Percentiles rank a stretch among this genome's conserved stretches.
These are phyloP conservation scores for Luzula sylvatica DNA, from an alignment of 176 grass and related monocot species.

Conservation along the genomic window DNA sequence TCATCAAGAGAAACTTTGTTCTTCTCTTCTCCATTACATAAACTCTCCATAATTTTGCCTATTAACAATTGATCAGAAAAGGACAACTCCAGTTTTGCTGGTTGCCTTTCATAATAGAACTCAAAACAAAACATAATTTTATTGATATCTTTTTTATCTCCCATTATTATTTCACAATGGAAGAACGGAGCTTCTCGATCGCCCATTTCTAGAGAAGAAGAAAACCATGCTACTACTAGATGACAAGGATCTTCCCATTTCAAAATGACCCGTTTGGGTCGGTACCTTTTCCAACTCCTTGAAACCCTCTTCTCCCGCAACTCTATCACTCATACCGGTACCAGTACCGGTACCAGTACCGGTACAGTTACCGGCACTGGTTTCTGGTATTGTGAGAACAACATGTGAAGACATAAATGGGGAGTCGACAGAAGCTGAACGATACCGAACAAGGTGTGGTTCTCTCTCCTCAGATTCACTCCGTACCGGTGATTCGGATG, in stretches of 20 bases:
- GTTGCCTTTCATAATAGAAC: background rate
- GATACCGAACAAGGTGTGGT: background rate
- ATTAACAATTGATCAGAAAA: slow-evolving; percentile 10
- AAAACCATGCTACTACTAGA: slow-evolving; percentile 16
- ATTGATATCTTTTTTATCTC: no score
- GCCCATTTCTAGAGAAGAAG: slow-evolving; percentile 19
- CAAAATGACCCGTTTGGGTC: slow-evolving; percentile 3
- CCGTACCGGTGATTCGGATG: background rate
- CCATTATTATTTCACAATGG: slow-evolving; percentile 10
- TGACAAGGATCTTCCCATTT: slow-evolving; percentile 19
- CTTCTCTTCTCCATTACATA: slow-evolving; percentile 5
- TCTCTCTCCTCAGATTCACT: background rate
- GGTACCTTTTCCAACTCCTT: background rate
- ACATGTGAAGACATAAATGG: slow-evolving; percentile 8
- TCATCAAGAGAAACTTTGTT: slow-evolving; percentile 16
- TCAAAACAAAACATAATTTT: background rate
- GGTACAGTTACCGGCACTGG: background rate
- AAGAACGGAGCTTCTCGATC: slow-evolving; percentile 20
- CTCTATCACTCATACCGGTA: background rate
- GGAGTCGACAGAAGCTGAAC: slow-evolving; percentile 36
- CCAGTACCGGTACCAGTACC: slow-evolving; percentile 2
- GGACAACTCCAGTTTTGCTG: background rate
- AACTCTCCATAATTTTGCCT: slow-evolving; percentile 15
- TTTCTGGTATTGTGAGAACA: slow-evolving; percentile 16
- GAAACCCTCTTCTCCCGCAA: slow-evolving; percentile 2